Evolutionary conservation across 768 basidiomycete species (phyloP), one percentile per base, ranked within the genome.

Genomic region (Calvatia gigantea): DNA sequence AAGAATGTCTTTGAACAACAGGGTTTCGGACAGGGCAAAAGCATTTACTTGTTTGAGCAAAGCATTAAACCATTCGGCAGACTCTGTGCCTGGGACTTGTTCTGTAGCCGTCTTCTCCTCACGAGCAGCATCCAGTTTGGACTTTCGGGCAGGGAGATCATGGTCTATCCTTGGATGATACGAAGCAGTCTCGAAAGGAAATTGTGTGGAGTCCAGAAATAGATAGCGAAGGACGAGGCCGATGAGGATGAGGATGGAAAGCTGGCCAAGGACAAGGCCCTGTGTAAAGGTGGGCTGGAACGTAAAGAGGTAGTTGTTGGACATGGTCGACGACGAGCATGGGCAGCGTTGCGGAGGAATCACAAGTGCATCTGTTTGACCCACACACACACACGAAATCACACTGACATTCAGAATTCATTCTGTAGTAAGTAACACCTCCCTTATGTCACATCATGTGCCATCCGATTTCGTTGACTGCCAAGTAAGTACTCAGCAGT

Each of bases 281-380:
- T 98, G 95, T 0, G 95, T 97, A 72, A 99, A 99, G 1, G 92
- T 94, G 19, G 89, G 91, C 62, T 89, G 84, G 39, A 91, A 75
- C 32, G 86, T 85, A 62, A 90, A 81, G 45, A 91, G 67, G 71
- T 85, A 86, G 65, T 80, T 83, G 62, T 67, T 69, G 47, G 74
- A 74, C 83, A 80, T 80, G 29, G 56, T 53, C 45, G 58, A 69
- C 66, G 59, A 46, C 29, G 42, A 41, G n/a, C 51, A 53, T 53
- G 21, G 51, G 42, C 7, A 19, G 29, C 27, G 41, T 41, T 17
- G 19, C 8, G 19, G 41, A 42, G 19, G 41, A 42, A 9, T 42
- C 43, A 33, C 15, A 14, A 21, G 31, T 2, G 42, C 51, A 53
- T 31, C 33, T 37, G 49, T 8, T 19, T 37, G 32, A 37, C 27